Percentiles rank a stretch among this genome's conserved stretches.
Conservation (phyloP, 306 rosid genomes). For the Begonia peltatifolia region DNA sequence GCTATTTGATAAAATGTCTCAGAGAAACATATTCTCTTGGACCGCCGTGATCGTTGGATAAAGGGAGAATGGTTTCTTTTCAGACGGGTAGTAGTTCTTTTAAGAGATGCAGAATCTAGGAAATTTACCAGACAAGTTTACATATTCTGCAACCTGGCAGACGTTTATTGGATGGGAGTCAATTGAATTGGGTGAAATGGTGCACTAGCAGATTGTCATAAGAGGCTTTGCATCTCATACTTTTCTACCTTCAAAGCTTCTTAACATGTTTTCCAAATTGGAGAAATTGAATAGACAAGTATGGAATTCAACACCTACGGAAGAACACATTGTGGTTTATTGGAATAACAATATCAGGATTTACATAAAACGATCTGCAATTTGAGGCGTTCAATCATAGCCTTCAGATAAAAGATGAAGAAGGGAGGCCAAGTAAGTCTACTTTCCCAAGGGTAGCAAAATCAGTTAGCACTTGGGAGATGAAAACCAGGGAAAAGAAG, state of each 20-base stretch:
- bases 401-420: constrained; percentile 30
- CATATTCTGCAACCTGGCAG: constrained; percentile 43
- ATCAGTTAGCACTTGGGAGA: constrained; percentile 41
- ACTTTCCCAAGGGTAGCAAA: constrained; percentile 47
- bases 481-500: constrained; percentile 28
- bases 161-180: constrained; percentile 41
- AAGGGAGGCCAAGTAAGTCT: constrained; percentile 23
- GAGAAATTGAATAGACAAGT: constrained; percentile 28
- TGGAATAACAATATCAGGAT: constrained; percentile 78
- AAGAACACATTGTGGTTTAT: constrained; percentile 33
- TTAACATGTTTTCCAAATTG: constrained; percentile 59
- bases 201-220: constrained; percentile 47
- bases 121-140: constrained; percentile 40
- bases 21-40: constrained; percentile 55
- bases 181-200: constrained; percentile 33
- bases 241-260: constrained; percentile 48
- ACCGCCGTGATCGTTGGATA: constrained; percentile 49
- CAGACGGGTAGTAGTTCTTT: constrained; percentile 15
- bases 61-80: constrained; percentile 20
- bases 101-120: constrained; percentile 39
- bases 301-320: constrained; percentile 37
- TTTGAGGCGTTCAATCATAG: constrained; percentile 43
- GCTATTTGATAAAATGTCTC: constrained; percentile 49
- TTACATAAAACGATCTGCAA: constrained; percentile 28
- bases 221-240: constrained; percentile 43